Evolutionary conservation across 2,329 filamentous ascomycete species (phyloP), one percentile per base, ranked within the genome.

Genomic region (Colletotrichum sp.): DNA sequence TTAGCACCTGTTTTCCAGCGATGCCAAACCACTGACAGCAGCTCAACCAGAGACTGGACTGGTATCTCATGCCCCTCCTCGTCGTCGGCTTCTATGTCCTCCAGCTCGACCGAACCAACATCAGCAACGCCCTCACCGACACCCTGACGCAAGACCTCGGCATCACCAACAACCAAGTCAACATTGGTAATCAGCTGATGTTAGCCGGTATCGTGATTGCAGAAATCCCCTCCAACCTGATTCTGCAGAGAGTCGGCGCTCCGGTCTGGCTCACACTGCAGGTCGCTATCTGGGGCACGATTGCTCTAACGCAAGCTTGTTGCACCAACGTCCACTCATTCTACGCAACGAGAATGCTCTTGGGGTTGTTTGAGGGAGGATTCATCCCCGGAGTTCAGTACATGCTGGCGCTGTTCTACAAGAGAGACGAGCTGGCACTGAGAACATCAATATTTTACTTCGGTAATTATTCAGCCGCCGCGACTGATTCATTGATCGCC

Each of bases 41-140:
- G 16, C 25, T 22, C 25, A 12, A 28, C 16, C 28, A 27, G 30
- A 76, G 74, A 22, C 59, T 81, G 2, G 82, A 84, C 57, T 63
- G 81, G 2, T 77, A 77, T 3, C 80, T 83, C 3, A 60, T 83
- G 32, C 82, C 82, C 1, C 79, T 81, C 16, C 81, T 83, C 5
- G 77, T 84, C 3, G 77, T 82, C 6, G 82, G 81, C 32, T 84
- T 84, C 39, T 82, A 79, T 39, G 82, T 82, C 55, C 81, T 84
- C 4, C 82, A 84, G 22, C 82, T 84, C 44, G 82, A 84, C 34
- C 80, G 82, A 9, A 82, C 77, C 61, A 88, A 87, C 74, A 88
- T 89, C 69, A 86, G 86, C 71, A 90, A 88, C 39, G 89, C 89
- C 4, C 78, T 91, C 52, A 91, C 89, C 5, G 89, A 90, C 55